Evolutionary conservation across 23 red algal genomes (phyloP), one percentile per base, ranked within the genome.

Genomic region (Rhodosorus marinus): DNA sequence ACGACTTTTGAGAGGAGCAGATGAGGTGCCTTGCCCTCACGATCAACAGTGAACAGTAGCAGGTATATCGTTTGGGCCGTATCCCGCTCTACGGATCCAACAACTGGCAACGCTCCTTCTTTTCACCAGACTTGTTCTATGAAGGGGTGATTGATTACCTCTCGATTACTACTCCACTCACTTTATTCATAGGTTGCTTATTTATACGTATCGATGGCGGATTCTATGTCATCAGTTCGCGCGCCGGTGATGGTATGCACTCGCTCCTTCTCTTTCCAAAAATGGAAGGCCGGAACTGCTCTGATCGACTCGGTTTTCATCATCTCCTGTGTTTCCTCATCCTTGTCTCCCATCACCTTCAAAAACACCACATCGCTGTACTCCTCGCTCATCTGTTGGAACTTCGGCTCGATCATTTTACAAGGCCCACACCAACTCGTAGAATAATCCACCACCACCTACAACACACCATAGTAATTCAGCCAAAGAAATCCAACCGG

Each of bases 361-460:
- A 84, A 58, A 50, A 94, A 94, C 46, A 83, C 69, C 20, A 94
- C 87, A 52, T 84, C 55, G 2, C 29, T 31, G 74, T 94, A 66
- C 74, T 77, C 30, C 35, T 94, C 87, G 30, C 54, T 67, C 60
- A 81, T 29, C 26, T 55, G 24, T 45, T 94, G 71, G 14, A 73
- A 75, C 26, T 66, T 53, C 15, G 87, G 87, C 51, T 72, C 70
- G 6, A 92, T 25, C 15, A 78, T 58, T 60, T 94, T 94, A 57
- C 87, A 94, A 20, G 87, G 87, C 4, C 87, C 87, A 59, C 87
- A 94, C 87, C 87, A 94, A 33, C 71, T 79, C 20, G 87, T 94
- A 7, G 57, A 67, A 33, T 80, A 94, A 48, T 94, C 87, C 47
- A 94, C 49, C 9, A 94, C 69, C 6, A 82, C 67, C n/a, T n/a